phyloP scores from a whole-genome alignment of 1,284 basidiomycete genomes.

The Athelia sp. region DNA sequence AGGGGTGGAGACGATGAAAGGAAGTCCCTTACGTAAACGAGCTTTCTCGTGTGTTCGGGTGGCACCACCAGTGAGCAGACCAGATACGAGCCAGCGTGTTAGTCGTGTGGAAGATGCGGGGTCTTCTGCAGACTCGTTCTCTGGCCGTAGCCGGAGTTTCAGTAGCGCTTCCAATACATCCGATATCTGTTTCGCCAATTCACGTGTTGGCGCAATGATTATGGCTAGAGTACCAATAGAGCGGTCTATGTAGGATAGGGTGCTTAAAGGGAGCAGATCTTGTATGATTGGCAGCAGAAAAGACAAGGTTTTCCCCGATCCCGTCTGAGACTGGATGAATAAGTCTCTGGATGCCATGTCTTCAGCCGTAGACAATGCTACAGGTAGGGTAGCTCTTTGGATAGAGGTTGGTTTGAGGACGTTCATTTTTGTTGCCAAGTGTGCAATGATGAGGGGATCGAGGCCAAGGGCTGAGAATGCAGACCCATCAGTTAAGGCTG shows the following conservation, averaged over 20 bases:
- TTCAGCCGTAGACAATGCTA: conserved; percentile 51
- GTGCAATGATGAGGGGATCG: conserved; percentile 76
- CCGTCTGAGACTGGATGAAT: conserved; percentile 97
- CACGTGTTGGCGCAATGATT: conserved; percentile 92
- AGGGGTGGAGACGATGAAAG: conserved; percentile 91
- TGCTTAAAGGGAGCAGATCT: conserved; percentile 86
- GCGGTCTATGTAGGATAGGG: conserved; percentile 83
- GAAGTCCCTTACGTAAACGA: conserved; percentile 64
- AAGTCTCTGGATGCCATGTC: conserved; percentile 62
- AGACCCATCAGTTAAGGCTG: conserved; percentile 70
- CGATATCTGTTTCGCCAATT: conserved; percentile 93
- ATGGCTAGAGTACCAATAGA: conserved; percentile 91
- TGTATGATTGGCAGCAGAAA: conserved; percentile 96
- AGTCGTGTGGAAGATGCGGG: conserved; percentile 45
- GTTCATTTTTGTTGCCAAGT: conserved; percentile 78
- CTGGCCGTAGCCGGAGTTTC: conserved; percentile 68
- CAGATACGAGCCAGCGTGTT: conserved; percentile 93
- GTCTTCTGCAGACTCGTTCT: conserved; percentile 47
- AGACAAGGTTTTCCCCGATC: conserved; percentile 95
- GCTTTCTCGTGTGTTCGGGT: conserved; percentile 71
- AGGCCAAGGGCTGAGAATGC: conserved; percentile 76
- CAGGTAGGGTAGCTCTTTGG: conserved; percentile 78
- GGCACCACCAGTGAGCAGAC: conserved; percentile 80
- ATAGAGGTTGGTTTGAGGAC: conserved; percentile 89
- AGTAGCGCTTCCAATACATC: conserved; percentile 90